Evolutionary conservation across 2,329 filamentous ascomycete species (phyloP).

Genomic region (Aureobasidium sp.): DNA sequence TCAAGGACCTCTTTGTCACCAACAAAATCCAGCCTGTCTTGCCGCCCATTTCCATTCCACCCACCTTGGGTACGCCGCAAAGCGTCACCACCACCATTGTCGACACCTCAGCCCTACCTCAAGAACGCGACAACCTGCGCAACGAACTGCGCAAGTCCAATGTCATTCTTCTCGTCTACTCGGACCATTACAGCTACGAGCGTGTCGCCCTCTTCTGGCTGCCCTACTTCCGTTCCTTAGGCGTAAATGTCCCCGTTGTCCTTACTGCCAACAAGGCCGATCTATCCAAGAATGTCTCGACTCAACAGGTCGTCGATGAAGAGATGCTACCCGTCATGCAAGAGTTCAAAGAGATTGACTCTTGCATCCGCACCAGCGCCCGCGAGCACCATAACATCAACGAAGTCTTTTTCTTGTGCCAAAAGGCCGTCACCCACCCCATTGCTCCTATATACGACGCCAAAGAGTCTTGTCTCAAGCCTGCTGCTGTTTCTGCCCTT

Average conservation of each 20-base stretch:
- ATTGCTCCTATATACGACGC: conserved; percentile 96
- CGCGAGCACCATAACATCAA: conserved; percentile 90
- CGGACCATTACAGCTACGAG: conserved; percentile 98
- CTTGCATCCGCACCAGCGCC: conserved; percentile 90
- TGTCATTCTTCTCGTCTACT: conserved; percentile 93
- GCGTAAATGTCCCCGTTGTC: conserved; percentile 97
- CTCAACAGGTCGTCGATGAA: conserved; percentile 82
- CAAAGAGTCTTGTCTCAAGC: conserved; percentile 81
- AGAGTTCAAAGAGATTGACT: conserved; percentile 98
- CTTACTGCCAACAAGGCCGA: conserved; percentile 98
- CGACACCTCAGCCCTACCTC: conserved; percentile 90
- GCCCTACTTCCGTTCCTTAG: conserved; percentile 92
- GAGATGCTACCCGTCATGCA: conserved; percentile 98
- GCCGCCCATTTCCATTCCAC: conserved; percentile 90
- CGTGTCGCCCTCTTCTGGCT: conserved; percentile 96
- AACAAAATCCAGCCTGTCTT: conserved; percentile 93
- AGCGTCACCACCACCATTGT: conserved; percentile 97
- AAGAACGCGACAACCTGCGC: conserved; percentile 81
- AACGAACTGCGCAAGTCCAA: conserved; percentile 96
- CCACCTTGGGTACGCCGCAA: conserved; percentile 85
- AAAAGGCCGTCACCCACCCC: conserved; percentile 95
- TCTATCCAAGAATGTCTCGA: conserved; percentile 64
- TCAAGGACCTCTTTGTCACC: conserved; percentile 94
- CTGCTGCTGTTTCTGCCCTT: conserved; percentile 76
- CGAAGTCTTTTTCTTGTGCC: conserved; percentile 91